Base-by-base conservation (phyloP, 495 filamentous ascomycete genomes). In the Xylona heveae region DNA sequence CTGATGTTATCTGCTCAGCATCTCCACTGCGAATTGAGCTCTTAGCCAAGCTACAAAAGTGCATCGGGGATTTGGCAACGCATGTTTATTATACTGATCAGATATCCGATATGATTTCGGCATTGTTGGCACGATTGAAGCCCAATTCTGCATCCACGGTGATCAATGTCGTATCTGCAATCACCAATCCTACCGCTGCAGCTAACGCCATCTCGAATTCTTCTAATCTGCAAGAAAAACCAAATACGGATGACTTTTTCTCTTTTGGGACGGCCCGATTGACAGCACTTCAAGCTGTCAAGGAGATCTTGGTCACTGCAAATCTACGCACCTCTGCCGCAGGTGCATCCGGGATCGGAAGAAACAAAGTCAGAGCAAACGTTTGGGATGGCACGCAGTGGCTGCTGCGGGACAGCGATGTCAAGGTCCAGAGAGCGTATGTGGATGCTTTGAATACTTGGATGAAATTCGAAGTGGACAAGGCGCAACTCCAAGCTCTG, bases 81-180 rank as follows among this genome's bases (percentile, higher is more conserved):
- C 84, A 94, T 47, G 71, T 85, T 9, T 94, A 94, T 50, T 94
- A 94, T 48, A 74, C 77, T 1, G 83, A 94, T 38, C 83, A 94
- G 45, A 77, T 94, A 29, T 68, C 74, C 2, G 84, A 94, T 46
- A 92, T 92, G 78, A 71, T 91, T 28, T 61, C 69, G 2, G 66
- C 78, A 0, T 73, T 94, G 25, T 54, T 94, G 18, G 52, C 62
- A 17, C 71, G 78, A 22, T 63, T 92, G 22, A 84, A 74, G 42
- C 76, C 81, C 4, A 55, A 58, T 38, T 46, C 49, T 42, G 52
- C 42, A 46, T 37, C 57, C 45, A 46, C 40, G 7, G 35, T 52
- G 6, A 37, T 49, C 12, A 57, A 52, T 21, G 39, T 46, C 5
- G 42, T 52, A 26, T 52, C 53, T 22, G 56, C 59, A 3, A 53